Evolutionary conservation across 306 rosid species (phyloP).

Genomic region (Gillenia trifoliata): DNA sequence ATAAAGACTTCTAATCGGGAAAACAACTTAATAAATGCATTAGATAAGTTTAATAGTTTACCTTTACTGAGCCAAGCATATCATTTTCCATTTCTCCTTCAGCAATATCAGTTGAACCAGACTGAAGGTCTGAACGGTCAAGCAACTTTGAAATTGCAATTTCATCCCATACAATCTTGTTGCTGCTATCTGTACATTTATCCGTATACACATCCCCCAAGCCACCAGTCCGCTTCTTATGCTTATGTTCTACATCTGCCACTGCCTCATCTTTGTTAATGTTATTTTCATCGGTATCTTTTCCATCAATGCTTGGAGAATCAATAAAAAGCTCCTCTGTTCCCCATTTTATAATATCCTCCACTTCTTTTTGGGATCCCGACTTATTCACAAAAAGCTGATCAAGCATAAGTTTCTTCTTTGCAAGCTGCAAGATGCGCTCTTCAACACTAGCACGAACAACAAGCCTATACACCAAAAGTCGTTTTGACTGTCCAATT

Average conservation of each 20-base stretch:
- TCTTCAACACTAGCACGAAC: constrained; percentile 99
- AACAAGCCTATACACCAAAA: constrained; percentile 93
- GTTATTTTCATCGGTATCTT: constrained; percentile 56
- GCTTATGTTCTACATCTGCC: constrained; percentile 71
- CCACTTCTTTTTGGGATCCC: constrained; percentile 95
- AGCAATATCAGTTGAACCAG: constrained; percentile 62
- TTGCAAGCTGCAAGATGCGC: constrained; percentile 99
- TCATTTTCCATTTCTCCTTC: constrained; percentile 93
- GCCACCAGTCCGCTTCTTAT: constrained; percentile 87
- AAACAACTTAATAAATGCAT: constrained; percentile 12
- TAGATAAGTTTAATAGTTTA: constrained; percentile 32
- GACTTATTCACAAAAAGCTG: constrained; percentile 98
- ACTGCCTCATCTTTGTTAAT: constrained; percentile 69
- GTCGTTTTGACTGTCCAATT: constrained; percentile 98
- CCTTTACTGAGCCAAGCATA: constrained; percentile 98
- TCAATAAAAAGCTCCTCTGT: constrained; percentile 93
- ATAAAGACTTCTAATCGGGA: not conserved
- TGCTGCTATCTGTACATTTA: constrained; percentile 82
- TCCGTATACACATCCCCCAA: constrained; percentile 92
- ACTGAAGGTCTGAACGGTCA: constrained; percentile 90
- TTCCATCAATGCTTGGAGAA: constrained; percentile 54
- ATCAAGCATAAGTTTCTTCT: constrained; percentile 98
- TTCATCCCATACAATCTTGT: constrained; percentile 93
- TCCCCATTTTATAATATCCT: constrained; percentile 97
- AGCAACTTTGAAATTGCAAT: constrained; percentile 86